Percentiles rank a stretch among this genome's conserved stretches.
Evolutionary conservation across 2,329 filamentous ascomycete genomes (phyloP).

Genomic region (Calonectria pauciramosa): DNA sequence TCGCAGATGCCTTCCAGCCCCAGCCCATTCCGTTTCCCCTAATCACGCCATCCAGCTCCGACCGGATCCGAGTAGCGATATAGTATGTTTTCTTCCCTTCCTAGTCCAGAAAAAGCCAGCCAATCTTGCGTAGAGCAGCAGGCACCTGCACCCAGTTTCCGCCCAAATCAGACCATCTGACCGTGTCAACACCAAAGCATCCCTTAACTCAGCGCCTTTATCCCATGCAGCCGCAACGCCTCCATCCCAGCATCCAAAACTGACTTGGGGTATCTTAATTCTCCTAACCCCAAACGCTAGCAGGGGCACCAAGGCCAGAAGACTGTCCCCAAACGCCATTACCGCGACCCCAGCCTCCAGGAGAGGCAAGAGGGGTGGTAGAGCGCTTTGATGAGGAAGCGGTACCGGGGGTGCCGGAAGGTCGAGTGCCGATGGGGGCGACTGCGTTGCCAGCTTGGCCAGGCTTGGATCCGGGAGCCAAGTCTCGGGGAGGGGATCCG

Average conservation of each 20-base stretch:
- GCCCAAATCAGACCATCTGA: constrained; percentile 36
- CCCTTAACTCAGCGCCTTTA: constrained; percentile 45
- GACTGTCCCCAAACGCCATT: constrained; percentile 89
- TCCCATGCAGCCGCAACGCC: constrained; percentile 44
- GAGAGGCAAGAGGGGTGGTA: constrained; percentile 93
- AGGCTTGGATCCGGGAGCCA: constrained; percentile 66
- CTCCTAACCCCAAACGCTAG: constrained; percentile 90
- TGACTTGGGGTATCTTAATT: neutral
- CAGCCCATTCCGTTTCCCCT: constrained; percentile 38
- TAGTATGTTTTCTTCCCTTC: constrained; percentile 28
- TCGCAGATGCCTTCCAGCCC: constrained; percentile 39
- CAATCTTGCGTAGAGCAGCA: constrained; percentile 20
- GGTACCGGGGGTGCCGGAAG: constrained; percentile 69
- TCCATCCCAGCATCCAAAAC: constrained; percentile 16
- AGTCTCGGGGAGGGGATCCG: constrained; percentile 81
- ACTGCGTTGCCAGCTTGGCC: constrained; percentile 74
- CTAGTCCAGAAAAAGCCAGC: constrained; percentile 22
- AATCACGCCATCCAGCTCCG: constrained; percentile 37
- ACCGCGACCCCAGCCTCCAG: constrained; percentile 84
- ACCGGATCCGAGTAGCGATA: constrained; percentile 37
- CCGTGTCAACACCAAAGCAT: constrained; percentile 39
- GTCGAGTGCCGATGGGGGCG: constrained; percentile 93
- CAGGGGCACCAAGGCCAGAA: constrained; percentile 85
- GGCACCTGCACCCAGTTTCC: constrained; percentile 23
- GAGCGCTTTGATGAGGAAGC: constrained; percentile 78